These are phyloP conservation scores for Hymenoscyphus repandus DNA, from an alignment of 2,329 filamentous ascomycete species.

Conservation along the genomic window DNA sequence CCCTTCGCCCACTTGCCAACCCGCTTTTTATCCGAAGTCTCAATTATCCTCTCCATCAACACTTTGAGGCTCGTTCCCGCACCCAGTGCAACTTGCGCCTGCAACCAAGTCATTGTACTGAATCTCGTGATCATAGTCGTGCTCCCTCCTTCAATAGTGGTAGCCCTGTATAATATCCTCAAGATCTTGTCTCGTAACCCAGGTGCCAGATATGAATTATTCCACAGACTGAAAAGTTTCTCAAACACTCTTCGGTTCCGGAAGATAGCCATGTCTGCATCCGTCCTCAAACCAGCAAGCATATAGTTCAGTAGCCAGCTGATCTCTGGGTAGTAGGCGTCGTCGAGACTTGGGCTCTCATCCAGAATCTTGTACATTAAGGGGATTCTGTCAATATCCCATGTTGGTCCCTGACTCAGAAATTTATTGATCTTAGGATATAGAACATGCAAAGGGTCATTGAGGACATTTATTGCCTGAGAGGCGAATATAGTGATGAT, in stretches of 20 bases:
- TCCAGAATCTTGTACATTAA: slow-evolving; percentile 59
- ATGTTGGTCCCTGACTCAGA: slow-evolving; percentile 70
- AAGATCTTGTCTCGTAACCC: slow-evolving; percentile 51
- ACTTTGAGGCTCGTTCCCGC: slow-evolving; percentile 44
- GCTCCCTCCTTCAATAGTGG: slow-evolving; percentile 64
- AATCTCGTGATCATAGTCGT: slow-evolving; percentile 76
- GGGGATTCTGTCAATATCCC: slow-evolving; percentile 69
- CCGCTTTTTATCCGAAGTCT: slow-evolving; percentile 62
- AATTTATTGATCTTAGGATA: slow-evolving; percentile 86
- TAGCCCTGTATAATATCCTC: slow-evolving; percentile 61
- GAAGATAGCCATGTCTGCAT: slow-evolving; percentile 55
- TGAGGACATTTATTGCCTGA: slow-evolving; percentile 63
- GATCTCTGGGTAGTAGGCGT: slow-evolving; percentile 66
- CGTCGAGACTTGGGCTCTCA: slow-evolving; percentile 65
- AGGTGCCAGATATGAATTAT: slow-evolving; percentile 56
- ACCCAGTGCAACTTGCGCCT: slow-evolving; percentile 49
- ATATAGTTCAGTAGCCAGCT: slow-evolving; percentile 71
- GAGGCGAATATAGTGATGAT: slow-evolving; percentile 71
- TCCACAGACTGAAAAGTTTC: slow-evolving; percentile 64
- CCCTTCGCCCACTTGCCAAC: slow-evolving; percentile 59
- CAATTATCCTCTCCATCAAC: slow-evolving; percentile 54
- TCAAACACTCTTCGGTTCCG: slow-evolving; percentile 65
- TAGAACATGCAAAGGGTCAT: slow-evolving; percentile 72
- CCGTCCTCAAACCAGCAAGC: slow-evolving; percentile 58
- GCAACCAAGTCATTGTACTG: slow-evolving; percentile 70